phyloP scores from a whole-genome alignment of 192 early-diverging fungal species.

The Entomortierella chlamydospora region DNA sequence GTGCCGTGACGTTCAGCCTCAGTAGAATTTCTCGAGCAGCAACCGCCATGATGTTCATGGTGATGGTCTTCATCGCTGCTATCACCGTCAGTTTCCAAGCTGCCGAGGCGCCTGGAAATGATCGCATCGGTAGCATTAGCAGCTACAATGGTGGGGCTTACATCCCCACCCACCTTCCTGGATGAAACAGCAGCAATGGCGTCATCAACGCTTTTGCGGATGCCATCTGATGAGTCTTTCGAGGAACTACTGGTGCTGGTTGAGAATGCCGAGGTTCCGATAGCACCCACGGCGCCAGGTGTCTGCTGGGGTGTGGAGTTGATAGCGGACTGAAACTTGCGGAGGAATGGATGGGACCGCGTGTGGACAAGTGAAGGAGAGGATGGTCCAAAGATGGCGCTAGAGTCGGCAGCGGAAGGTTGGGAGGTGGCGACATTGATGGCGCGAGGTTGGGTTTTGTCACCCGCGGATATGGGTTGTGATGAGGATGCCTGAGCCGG shows the following conservation, averaged over 20 bases:
- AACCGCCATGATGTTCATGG: not conserved
- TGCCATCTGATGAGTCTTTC: too few species aligned
- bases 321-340: constrained; percentile 31
- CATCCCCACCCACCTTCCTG: not conserved
- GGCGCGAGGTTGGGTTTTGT: not conserved
- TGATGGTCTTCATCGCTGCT: not conserved
- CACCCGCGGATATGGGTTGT: not conserved
- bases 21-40: not conserved
- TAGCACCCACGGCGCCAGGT: not conserved
- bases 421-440: not conserved
- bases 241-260: constrained; percentile 9
- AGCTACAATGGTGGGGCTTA: constrained; percentile 26
- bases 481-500: not conserved
- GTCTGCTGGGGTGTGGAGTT: not conserved
- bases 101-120: constrained; percentile 26
- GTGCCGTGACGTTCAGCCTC: not conserved
- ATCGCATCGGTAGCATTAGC: constrained; percentile 25
- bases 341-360: constrained; percentile 38
- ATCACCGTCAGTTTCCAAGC: not conserved
- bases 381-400: not conserved
- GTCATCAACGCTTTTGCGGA: constrained; percentile 21
- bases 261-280: constrained; percentile 29
- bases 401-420: not conserved
- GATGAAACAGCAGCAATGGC: constrained; percentile 16
- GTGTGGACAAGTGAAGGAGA: constrained; percentile 16